Base-by-base conservation (phyloP, 2,329 filamentous ascomycete species). In the Diaporthe destruens region DNA sequence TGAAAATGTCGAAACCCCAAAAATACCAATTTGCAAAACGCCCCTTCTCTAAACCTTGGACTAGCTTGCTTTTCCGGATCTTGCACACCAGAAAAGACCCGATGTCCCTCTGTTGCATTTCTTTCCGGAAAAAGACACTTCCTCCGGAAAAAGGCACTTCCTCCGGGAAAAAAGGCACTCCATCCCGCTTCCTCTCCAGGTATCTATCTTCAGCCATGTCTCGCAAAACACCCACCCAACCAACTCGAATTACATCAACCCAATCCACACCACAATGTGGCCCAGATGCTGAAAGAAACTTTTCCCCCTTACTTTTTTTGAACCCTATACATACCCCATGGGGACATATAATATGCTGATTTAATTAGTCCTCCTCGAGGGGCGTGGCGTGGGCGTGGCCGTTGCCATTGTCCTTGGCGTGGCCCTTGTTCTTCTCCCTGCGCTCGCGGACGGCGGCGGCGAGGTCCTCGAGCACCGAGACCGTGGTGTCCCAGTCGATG, bases 401-500 rank as follows among this genome's bases (percentile, higher is more conserved):
- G 25, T 65, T 65, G 76, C 76, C 77, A 66, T 79, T 79, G 49
- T 76, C 79, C 54, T 79, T 79, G 61, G 79, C 75, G 9, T 80
- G 78, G 70, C 81, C 82, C 49, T 81, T 81, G 77, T 84, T 86
- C 54, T 84, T 72, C 78, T 90, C 86, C 78, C 96, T 90, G 77
- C 96, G 90, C 75, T 90, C 89, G 67, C 93, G 90, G 68, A 98
- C 92, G 47, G 94, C 93, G n/a, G 91, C 90, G 7, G 96, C 95
- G 39, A 98, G 88, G 77, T 96, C 89, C 82, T 98, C 93, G 32
- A 98, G 88, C 0, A 96, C 93, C 1, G 89, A 85, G 54, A 96
- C 90, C 1, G 95, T 98, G 69, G 87, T 88, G 18, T 97, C 94
- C 96, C 96, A 98, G 87, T 93, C 87, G 80, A 99, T 98, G 85